Conservation (phyloP, 1,139 yeast genomes). For the Blastobotrys malaysiensis region DNA sequence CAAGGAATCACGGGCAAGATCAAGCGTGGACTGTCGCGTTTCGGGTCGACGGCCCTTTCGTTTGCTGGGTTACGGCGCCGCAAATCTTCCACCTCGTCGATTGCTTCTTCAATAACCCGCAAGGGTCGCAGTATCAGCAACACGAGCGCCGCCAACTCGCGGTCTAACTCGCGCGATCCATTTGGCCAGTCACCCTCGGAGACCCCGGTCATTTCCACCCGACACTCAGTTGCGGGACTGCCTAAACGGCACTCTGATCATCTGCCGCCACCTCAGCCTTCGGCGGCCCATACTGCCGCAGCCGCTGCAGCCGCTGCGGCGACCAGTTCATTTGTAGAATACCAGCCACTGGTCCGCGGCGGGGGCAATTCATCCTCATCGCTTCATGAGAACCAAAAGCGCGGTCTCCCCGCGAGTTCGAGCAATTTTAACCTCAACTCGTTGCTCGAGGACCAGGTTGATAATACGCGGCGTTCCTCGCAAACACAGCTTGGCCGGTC, state of each 20-base stretch:
- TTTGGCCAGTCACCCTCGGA: slow-evolving; percentile 5
- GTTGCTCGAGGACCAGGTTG: slow-evolving; percentile 17
- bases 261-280: not conserved
- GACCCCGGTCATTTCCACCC: not conserved
- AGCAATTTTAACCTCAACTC: slow-evolving; percentile 24
- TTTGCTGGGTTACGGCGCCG: slow-evolving; percentile 35
- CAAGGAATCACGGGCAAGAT: slow-evolving; percentile 70
- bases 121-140: not conserved
- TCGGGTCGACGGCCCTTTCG: slow-evolving; percentile 42
- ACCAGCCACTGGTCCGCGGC: not conserved
- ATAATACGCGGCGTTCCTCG: slow-evolving; percentile 2
- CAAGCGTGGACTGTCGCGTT: slow-evolving; percentile 50
- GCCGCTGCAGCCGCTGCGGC: not conserved
- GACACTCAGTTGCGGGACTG: not conserved
- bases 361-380: slow-evolving; percentile 1
- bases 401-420: slow-evolving; percentile 13
- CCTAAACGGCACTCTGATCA: not conserved
- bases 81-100: slow-evolving; percentile 20
- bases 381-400: not conserved
- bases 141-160: slow-evolving; percentile 6
- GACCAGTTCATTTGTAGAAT: not conserved
- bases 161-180: slow-evolving; percentile 19
- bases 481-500: not conserved
- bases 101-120: slow-evolving; percentile 12
- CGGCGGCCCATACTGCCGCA: not conserved